These are phyloP conservation scores for Stevia rebaudiana DNA, from an alignment of 140 eudicot species.

Conservation along the genomic window DNA sequence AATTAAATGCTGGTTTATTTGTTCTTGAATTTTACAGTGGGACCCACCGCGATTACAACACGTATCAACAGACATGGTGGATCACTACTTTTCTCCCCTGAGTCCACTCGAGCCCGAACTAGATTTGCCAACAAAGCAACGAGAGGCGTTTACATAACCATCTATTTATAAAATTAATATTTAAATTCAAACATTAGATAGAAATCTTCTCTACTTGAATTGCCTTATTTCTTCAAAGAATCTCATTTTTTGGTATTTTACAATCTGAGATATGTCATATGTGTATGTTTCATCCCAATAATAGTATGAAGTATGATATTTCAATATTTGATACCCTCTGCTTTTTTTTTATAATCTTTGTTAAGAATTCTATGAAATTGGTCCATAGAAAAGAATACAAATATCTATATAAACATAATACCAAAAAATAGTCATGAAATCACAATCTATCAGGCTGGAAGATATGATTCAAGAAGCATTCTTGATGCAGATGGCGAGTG, in stretches of 20 bases:
- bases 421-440: constrained; percentile 13
- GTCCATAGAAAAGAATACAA: constrained; percentile 1
- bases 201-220: not conserved
- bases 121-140: constrained; percentile 45
- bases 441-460: constrained; percentile 45
- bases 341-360: not conserved
- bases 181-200: not conserved
- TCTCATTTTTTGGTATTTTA: not conserved
- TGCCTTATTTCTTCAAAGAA: not conserved
- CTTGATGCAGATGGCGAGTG: constrained; percentile 50
- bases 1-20: not conserved
- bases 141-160: constrained; percentile 54
- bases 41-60: constrained; percentile 71
- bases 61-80: constrained; percentile 77
- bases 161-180: not conserved
- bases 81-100: constrained; percentile 61
- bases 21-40: constrained; percentile 53
- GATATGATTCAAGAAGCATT: constrained; percentile 61
- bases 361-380: not conserved
- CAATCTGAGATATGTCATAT: not conserved
- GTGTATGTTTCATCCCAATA: not conserved
- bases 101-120: constrained; percentile 60
- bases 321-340: not conserved
- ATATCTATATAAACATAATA: constrained; percentile 11
- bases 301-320: not conserved